These are phyloP conservation scores for Colletotrichum melonis DNA, from an alignment of 2,329 filamentous ascomycete genomes.

Conservation along the genomic window DNA sequence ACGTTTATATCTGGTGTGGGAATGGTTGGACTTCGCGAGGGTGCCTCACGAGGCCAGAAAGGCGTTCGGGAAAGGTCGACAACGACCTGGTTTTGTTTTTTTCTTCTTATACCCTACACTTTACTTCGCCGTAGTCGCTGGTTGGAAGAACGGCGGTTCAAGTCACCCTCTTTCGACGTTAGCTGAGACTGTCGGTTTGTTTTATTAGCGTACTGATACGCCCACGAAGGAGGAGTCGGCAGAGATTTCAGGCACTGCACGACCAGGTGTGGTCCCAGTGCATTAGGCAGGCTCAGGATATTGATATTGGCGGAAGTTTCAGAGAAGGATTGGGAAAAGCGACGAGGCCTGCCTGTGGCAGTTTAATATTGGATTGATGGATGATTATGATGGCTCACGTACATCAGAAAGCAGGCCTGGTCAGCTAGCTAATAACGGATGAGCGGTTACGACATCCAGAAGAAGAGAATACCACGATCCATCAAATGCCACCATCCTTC, in stretches of 20 bases:
- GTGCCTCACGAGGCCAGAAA: slow-evolving; percentile 11
- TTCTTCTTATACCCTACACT: slow-evolving; percentile 50
- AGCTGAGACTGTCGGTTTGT: slow-evolving; percentile 21
- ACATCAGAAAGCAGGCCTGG: slow-evolving; percentile 33
- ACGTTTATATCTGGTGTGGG: background rate
- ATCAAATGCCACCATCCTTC: slow-evolving; percentile 10
- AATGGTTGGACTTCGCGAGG: background rate
- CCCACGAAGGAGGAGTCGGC: background rate
- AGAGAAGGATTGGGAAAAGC: slow-evolving; percentile 12
- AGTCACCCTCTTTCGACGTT: slow-evolving; percentile 1
- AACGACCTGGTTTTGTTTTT: slow-evolving; percentile 23
- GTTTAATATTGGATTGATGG: slow-evolving; percentile 28
- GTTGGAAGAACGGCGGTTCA: slow-evolving; percentile 4
- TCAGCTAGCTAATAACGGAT: slow-evolving; percentile 33
- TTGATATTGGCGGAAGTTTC: background rate
- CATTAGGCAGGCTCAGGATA: background rate
- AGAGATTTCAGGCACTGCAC: slow-evolving; percentile 4
- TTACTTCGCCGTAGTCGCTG: slow-evolving; percentile 44
- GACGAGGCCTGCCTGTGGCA: slow-evolving; percentile 23
- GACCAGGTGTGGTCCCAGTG: background rate
- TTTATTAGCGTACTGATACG: slow-evolving; percentile 33
- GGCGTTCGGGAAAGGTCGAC: slow-evolving; percentile 32
- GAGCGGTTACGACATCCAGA: slow-evolving; percentile 25
- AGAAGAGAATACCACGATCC: slow-evolving; percentile 26
- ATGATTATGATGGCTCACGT: slow-evolving; percentile 32